Conservation (phyloP, 73 alveolate species). For the Stentor roeselii region DNA sequence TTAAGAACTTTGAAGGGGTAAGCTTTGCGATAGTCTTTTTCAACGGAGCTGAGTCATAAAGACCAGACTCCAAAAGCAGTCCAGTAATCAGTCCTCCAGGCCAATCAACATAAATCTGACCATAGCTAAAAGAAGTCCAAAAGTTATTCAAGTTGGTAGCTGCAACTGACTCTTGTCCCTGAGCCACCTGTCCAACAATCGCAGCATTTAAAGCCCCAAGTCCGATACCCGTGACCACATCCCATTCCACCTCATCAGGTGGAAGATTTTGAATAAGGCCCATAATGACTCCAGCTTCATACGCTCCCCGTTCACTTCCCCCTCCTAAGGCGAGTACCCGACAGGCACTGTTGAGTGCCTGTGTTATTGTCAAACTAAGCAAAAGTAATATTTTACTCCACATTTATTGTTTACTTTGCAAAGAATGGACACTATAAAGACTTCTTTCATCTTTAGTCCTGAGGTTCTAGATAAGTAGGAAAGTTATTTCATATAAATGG, state of each 20-base stretch:
- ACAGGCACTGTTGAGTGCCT: too few relatives aligned
- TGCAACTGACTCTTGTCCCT: constrained; percentile 27
- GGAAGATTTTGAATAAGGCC: constrained; percentile 25
- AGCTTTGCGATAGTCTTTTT: constrained; percentile 21
- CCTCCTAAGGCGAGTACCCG: constrained; percentile 27
- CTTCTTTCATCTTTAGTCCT: too few relatives aligned
- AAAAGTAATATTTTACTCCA: too few relatives aligned
- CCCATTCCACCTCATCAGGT: constrained; percentile 32
- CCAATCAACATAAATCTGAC: constrained; percentile 36
- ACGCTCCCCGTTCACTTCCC: constrained; percentile 33
- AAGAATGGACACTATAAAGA: too few relatives aligned
- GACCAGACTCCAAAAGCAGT: constrained; percentile 44
- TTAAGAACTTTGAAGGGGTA: background rate
- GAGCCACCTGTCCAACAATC: constrained; percentile 7
- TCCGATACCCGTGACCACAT: constrained; percentile 39
- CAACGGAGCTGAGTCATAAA: constrained; percentile 46
- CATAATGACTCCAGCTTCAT: constrained; percentile 36
- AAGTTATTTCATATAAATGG: too few relatives aligned
- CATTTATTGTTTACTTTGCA: too few relatives aligned
- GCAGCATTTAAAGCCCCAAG: constrained; percentile 49
- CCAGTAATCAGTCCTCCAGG: constrained; percentile 43
- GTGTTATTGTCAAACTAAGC: too few relatives aligned
- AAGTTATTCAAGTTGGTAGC: constrained; percentile 23
- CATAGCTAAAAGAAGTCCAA: constrained; percentile 33
- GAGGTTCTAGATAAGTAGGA: too few relatives aligned